A percentile compares a stretch with the other conserved stretches of the same genome.
phyloP scores from a whole-genome alignment of 495 filamentous ascomycete genomes.

The Talaromyces wortmannii region DNA sequence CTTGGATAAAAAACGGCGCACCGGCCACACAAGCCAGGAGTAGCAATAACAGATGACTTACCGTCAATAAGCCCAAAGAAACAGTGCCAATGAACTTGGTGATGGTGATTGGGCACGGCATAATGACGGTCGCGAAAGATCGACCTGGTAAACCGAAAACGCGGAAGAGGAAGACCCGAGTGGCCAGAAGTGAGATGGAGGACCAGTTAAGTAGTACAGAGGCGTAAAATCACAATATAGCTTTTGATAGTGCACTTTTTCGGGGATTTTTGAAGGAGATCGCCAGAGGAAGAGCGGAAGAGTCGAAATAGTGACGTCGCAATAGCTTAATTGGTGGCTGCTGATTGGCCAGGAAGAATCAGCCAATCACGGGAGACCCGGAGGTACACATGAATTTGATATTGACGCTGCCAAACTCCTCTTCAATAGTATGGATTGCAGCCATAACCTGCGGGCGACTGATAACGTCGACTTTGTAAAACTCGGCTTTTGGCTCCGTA shows the following conservation, averaged over 20 bases:
- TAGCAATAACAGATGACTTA: conserved; percentile 35
- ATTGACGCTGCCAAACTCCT: too few species aligned
- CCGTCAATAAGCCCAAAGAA: conserved; percentile 78
- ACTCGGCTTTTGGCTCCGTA: too few species aligned
- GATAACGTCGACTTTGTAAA: too few species aligned
- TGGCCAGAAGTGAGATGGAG: too few species aligned
- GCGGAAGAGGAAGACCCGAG: too few species aligned
- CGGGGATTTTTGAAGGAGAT: neutral
- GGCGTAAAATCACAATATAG: too few species aligned
- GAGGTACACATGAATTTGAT: too few species aligned
- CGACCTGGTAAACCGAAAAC: too few species aligned
- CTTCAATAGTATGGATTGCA: too few species aligned
- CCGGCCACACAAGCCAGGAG: neutral
- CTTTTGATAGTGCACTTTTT: neutral
- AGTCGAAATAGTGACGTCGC: conserved; percentile 1
- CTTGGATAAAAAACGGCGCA: neutral
- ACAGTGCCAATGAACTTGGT: conserved; percentile 88
- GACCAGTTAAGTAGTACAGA: too few species aligned
- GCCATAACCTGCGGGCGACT: too few species aligned
- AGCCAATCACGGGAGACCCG: neutral
- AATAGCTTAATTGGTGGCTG: neutral
- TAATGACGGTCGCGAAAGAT: conserved; percentile 23
- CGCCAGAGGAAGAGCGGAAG: too few species aligned
- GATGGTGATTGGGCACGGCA: conserved; percentile 65
- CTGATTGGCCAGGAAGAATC: neutral